Conservation (phyloP, 2,329 filamentous ascomycete species). For the Sclerotiophoma versabilis region DNA sequence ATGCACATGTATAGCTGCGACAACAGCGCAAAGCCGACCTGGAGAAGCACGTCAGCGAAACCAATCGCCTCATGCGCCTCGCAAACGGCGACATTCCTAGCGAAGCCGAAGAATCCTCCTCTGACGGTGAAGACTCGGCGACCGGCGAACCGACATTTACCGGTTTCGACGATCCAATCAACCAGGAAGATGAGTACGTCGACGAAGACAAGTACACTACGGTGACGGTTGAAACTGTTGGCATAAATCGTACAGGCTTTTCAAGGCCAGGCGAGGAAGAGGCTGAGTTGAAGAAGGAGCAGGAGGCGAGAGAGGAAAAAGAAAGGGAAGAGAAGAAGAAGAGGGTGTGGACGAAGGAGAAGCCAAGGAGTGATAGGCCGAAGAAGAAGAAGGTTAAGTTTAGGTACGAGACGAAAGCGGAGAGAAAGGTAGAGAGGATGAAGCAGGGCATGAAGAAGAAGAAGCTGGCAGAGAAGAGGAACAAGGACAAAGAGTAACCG, state of each 20-base stretch:
- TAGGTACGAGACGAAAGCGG: constrained; percentile 87
- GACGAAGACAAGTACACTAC: constrained; percentile 97
- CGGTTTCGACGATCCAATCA: constrained; percentile 60
- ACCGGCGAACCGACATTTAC: constrained; percentile 43
- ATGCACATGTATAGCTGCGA: constrained; percentile 71
- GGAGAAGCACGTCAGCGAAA: constrained; percentile 79
- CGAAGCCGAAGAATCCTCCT: constrained; percentile 18
- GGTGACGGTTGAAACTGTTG: constrained; percentile 90
- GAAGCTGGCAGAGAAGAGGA: constrained; percentile 68
- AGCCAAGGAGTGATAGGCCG: constrained; percentile 54
- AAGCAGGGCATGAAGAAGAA: constrained; percentile 75
- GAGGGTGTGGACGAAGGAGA: constrained; percentile 60
- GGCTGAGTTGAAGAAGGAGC: constrained; percentile 53
- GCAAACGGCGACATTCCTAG: constrained; percentile 54
- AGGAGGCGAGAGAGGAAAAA: constrained; percentile 27
- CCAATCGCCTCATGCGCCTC: constrained; percentile 73
- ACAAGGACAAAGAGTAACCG: constrained; percentile 29
- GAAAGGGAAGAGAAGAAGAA: constrained; percentile 51
- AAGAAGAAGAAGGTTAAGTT: constrained; percentile 93
- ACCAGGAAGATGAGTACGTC: constrained; percentile 91
- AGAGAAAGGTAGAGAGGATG: constrained; percentile 68
- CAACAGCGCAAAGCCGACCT: constrained; percentile 83
- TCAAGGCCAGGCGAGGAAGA: constrained; percentile 59
- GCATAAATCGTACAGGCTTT: constrained; percentile 76
- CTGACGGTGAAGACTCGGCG: constrained; percentile 48